Conservation (phyloP, 148 eudicot genomes). For the Rhododendron griersonianum region DNA sequence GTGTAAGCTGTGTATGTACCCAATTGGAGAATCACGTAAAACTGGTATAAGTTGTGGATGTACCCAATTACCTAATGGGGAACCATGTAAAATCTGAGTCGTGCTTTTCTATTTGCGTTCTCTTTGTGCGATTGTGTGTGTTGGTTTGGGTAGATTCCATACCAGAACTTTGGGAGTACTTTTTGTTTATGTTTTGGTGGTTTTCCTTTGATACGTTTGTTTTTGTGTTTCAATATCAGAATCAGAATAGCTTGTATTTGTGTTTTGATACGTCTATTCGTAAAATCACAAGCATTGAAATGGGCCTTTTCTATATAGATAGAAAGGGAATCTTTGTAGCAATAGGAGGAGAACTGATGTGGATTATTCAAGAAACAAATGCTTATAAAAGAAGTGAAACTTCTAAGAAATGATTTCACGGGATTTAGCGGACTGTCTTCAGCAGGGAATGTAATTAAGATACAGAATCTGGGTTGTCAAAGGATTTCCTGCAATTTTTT, state of each 20-base stretch:
- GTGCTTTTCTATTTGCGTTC: not conserved
- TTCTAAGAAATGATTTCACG: not conserved
- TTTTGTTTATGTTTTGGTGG: not conserved
- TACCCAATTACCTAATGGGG: not conserved
- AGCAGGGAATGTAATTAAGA: not conserved
- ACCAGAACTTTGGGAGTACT: not conserved
- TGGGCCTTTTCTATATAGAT: not conserved
- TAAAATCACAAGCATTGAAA: not conserved
- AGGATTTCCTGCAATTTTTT: not conserved
- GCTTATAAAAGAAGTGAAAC: not conserved
- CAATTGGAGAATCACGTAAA: not conserved
- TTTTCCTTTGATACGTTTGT: not conserved
- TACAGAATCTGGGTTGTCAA: not conserved
- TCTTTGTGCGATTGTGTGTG: not conserved
- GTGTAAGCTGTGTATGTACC: not conserved
- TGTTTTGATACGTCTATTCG: not conserved
- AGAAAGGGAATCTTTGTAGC: not conserved
- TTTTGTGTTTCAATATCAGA: not conserved
- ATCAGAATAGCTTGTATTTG: not conserved
- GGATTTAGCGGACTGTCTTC: not conserved
- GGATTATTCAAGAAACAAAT: not conserved
- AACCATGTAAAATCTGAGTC: not conserved
- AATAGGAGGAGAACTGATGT: not conserved
- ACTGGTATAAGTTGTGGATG: not conserved
- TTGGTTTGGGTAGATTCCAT: not conserved